Evolutionary conservation across 768 basidiomycete species (phyloP).

Genomic region (Termitomyces sp.): DNA sequence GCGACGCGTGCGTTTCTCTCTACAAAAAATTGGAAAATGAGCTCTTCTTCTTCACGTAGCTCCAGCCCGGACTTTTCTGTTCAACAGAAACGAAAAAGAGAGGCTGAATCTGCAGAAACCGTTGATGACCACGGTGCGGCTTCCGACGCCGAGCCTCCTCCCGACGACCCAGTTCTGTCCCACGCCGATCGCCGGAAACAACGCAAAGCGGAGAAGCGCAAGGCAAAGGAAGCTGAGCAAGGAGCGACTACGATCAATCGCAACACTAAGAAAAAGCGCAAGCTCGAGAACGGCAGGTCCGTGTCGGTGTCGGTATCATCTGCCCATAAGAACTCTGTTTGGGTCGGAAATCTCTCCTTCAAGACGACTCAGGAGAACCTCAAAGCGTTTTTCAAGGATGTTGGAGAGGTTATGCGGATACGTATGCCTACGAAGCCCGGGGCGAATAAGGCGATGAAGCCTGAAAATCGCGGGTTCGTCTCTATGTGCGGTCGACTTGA

Average conservation of each 20-base stretch:
- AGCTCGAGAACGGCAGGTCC: conserved; percentile 33
- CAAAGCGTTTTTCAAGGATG: conserved; percentile 60
- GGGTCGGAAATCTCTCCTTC: conserved; percentile 94
- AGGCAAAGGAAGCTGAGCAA: conserved; percentile 16
- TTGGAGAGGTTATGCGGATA: conserved; percentile 71
- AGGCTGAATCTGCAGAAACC: conserved; percentile 12
- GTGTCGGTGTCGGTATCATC: conserved; percentile 21
- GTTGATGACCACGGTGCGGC: conserved; percentile 19
- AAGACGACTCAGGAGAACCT: conserved; percentile 79
- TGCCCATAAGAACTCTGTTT: conserved; percentile 76
- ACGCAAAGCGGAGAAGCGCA: conserved; percentile 38
- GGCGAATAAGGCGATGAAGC: conserved; percentile 38
- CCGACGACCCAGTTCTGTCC: conserved; percentile 53
- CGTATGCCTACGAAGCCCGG: conserved; percentile 78
- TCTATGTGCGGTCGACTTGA: not conserved
- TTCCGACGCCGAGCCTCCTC: conserved; percentile 9
- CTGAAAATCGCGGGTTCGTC: conserved; percentile 72
- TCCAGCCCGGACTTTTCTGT: conserved; percentile 23
- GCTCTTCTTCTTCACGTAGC: conserved; percentile 31
- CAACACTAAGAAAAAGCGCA: conserved; percentile 37
- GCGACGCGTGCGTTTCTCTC: not conserved
- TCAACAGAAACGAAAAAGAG: conserved; percentile 25
- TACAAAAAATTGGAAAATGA: conserved; percentile 10
- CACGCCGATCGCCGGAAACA: conserved; percentile 68
- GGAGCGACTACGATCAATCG: conserved; percentile 13